These are phyloP conservation scores for Fragaria vesca DNA, from an alignment of 306 rosid genomes.

Conservation along the genomic window DNA sequence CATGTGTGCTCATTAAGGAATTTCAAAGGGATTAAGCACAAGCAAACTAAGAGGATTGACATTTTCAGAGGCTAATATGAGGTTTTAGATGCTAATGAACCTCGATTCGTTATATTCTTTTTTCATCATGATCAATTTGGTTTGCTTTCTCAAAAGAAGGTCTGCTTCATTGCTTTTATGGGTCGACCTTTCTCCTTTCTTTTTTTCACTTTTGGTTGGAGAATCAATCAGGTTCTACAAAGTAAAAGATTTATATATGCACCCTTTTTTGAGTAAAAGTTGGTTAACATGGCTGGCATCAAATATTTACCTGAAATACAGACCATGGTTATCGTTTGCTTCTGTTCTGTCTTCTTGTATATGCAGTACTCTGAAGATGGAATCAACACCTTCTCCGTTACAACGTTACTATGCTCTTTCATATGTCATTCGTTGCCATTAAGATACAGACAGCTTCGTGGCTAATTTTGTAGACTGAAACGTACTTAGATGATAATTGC, in stretches of 20 bases:
- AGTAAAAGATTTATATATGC: neutral
- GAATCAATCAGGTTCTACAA: neutral
- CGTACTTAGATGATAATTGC: slow-evolving; percentile 2
- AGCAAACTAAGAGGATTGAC: slow-evolving; percentile 20
- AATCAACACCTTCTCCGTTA: neutral
- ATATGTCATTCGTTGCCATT: neutral
- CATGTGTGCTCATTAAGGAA: slow-evolving; percentile 7
- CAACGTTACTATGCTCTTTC: neutral
- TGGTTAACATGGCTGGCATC: neutral
- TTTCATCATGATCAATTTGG: slow-evolving; percentile 3
- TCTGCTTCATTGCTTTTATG: neutral
- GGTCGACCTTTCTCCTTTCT: neutral
- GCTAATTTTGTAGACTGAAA: neutral
- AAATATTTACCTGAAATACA: neutral
- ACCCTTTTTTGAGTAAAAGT: neutral
- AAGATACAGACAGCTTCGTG: neutral
- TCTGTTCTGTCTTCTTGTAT: neutral
- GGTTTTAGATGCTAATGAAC: neutral
- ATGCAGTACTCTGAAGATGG: neutral
- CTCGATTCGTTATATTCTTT: slow-evolving; percentile 8
- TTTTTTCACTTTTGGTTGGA: neutral
- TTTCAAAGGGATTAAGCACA: neutral
- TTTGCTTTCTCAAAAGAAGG: neutral
- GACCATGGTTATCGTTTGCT: neutral
- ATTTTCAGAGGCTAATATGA: neutral